Evolutionary conservation across 2,329 filamentous ascomycete genomes (phyloP).

Genomic region (Fulvia fulva): DNA sequence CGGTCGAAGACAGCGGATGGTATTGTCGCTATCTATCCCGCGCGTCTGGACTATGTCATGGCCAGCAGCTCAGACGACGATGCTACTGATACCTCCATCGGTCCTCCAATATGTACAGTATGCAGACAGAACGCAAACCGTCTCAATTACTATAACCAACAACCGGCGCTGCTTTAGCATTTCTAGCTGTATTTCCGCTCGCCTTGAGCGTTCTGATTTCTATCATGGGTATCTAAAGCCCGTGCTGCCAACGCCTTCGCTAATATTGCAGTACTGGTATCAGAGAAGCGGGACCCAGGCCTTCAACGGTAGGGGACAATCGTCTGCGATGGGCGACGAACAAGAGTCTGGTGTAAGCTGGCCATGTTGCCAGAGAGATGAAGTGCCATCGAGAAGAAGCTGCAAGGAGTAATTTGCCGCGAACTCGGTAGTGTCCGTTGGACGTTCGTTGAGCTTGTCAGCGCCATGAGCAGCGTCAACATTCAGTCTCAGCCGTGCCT

Average conservation of each 20-base stretch:
- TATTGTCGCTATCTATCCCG: too few species aligned
- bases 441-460: not conserved
- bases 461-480: not conserved
- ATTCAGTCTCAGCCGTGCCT: conserved; percentile 1
- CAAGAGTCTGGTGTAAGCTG: conserved; percentile 7
- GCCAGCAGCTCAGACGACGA: too few species aligned
- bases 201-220: not conserved
- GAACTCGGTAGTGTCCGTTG: not conserved
- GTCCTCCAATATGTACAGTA: not conserved
- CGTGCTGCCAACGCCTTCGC: not conserved
- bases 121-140: not conserved
- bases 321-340: not conserved
- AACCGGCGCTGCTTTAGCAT: not conserved
- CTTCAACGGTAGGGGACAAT: not conserved
- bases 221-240: not conserved
- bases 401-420: not conserved
- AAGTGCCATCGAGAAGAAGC: not conserved
- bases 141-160: not conserved
- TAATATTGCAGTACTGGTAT: not conserved
- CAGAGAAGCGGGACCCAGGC: not conserved
- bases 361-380: conserved; percentile 3
- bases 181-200: not conserved
- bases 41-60: too few species aligned
- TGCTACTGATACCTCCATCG: too few species aligned
- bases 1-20: too few species aligned